Base-by-base conservation (phyloP, 306 rosid species). In the peach (Prunus persica) region DNA sequence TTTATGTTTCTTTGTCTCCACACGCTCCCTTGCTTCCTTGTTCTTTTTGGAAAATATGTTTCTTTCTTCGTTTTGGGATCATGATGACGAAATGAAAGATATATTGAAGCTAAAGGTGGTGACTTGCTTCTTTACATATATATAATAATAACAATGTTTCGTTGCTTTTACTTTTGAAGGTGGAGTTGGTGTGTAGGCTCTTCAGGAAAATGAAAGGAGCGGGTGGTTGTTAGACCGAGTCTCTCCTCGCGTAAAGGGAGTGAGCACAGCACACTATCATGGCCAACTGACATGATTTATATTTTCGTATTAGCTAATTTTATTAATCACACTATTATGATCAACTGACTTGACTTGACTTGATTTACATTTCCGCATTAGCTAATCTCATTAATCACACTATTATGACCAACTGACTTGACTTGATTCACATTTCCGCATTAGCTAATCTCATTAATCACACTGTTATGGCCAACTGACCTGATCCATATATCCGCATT, bases 91-190 rank as follows among this genome's bases (percentile, higher is more conserved):
- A 72, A 25, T 10, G 61, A 25, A 30, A 75, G 12, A n/a, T 19
- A 71, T 25, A 25, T 32, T 3, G 78, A 12, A 64, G 63, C 32
- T 16, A 19, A 61, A 51, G 50, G 65, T 25, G 18, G 72, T 25
- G 76, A 38, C 70, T 62, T 38, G 54, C 12, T 71, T 74, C 24
- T 18, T 46, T 51, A 2, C 27, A 14, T 51, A 50, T 38, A 38
- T 38, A 38, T 38, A 38, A 38, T 15, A 50, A 46, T 57, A 65
- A 67, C 56, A 69, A 51, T 69, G 74, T 87, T 86, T 87, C 91
- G 82, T 93, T 86, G 90, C 96, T 87, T 89, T 84, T 88, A 88
- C 97, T 85, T 88, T 83, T 82, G 80, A 85, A 79, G 86, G 77
- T 86, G 79, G 86, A 74, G 88, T 93, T 86, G 98, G 96, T 88